Evolutionary conservation across 345 rosid genomes (phyloP), one percentile per base, ranked within the genome.

Genomic region (Balakata baccata): DNA sequence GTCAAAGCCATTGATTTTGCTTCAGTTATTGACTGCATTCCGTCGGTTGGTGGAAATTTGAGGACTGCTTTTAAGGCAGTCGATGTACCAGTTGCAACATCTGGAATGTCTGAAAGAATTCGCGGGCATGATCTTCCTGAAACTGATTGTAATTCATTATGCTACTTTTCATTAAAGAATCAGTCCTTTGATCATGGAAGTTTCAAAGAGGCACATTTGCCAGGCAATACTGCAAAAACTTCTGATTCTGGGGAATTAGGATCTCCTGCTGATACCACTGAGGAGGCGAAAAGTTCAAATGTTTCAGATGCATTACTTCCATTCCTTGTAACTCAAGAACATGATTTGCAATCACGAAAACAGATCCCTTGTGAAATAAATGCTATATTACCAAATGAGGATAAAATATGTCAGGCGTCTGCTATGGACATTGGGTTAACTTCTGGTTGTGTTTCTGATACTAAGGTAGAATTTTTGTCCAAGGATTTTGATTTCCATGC

Each of bases 1-100:
- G 80, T 81, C 23, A 87, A 85, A 81, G 88, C 90, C 9, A 76
- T 90, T 78, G 85, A 89, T 77, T 86, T 88, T 78, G 74, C 72
- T 73, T 80, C 88, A 38, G 74, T 83, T 71, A 71, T 84, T 64
- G 80, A 77, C 69, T 77, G 76, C 78, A 69, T 84, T 76, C 81
- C 87, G 66, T 77, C 90, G 41, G 68, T 67, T 56, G 68, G 79
- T 41, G 71, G 43, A 18, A 75, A 2, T 43, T 22, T 54, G 76
- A 41, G 70, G 54, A 66, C 63, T 51, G 66, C 70, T 16, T 7
- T 66, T 39, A 68, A 53, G 82, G 23, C 69, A 60, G 69, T 70
- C 76, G 82, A 81, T 67, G 62, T 60, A 51, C 65, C 80, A 3
- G 23, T 56, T 73, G 67, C 72, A 51, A 64, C 45, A 74, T 43